Conservation (phyloP, 2,329 filamentous ascomycete genomes). For the Lomentospora prolificans region DNA sequence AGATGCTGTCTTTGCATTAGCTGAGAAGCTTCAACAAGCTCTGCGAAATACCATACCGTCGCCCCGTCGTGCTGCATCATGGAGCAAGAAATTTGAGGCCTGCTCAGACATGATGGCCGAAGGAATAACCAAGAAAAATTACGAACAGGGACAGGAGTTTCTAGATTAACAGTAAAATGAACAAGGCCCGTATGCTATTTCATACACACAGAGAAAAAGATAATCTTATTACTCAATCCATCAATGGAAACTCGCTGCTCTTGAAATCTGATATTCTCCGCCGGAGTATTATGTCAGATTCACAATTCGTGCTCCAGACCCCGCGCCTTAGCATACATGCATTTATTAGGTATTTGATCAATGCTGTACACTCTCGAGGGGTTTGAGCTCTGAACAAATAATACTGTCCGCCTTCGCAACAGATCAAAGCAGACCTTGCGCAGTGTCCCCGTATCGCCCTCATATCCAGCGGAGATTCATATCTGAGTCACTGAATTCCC, state of each 20-base stretch:
- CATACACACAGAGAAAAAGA: too few species aligned
- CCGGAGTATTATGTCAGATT: not conserved
- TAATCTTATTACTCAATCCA: too few species aligned
- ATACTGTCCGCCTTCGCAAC: not conserved
- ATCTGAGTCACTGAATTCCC: too few species aligned
- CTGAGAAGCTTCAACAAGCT: not conserved
- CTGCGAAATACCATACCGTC: not conserved
- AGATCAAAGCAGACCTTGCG: not conserved
- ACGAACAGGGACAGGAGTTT: too few species aligned
- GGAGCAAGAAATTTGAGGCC: not conserved
- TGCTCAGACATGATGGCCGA: not conserved
- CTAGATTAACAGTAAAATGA: not conserved
- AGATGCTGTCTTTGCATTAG: not conserved
- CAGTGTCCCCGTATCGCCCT: too few species aligned
- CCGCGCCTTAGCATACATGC: not conserved
- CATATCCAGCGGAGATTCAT: not conserved
- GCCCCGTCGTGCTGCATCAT: slow-evolving; percentile 1
- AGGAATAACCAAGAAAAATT: too few species aligned
- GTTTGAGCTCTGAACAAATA: not conserved
- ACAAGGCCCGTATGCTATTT: not conserved
- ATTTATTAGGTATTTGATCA: too few species aligned
- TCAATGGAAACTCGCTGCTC: not conserved
- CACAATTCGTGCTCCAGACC: not conserved
- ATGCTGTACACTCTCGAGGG: too few species aligned
- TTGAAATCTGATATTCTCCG: not conserved